Evolutionary conservation across 2,329 filamentous ascomycete genomes (phyloP).

Genomic region (Fusarium aywerte): DNA sequence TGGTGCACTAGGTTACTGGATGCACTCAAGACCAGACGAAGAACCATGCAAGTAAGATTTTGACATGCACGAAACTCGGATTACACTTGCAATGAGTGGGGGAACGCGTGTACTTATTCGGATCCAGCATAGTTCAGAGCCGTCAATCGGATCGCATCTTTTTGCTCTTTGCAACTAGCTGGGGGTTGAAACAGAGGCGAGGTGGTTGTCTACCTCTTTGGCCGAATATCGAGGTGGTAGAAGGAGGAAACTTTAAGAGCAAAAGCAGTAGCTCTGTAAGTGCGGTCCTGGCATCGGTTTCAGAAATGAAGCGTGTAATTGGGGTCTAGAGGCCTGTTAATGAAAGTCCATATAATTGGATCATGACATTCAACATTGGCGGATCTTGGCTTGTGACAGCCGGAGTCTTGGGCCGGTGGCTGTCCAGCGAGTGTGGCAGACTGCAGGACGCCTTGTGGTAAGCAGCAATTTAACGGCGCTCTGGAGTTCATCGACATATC

Average conservation of each 20-base stretch:
- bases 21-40: constrained; percentile 38
- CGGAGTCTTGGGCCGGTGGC: constrained; percentile 23
- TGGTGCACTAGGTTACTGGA: constrained; percentile 27
- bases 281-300: constrained; percentile 31
- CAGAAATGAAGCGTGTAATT: constrained; percentile 23
- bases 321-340: constrained; percentile 26
- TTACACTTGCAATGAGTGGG: constrained; percentile 17
- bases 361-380: constrained; percentile 29
- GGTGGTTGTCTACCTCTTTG: constrained; percentile 24
- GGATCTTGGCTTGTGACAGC: constrained; percentile 30
- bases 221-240: constrained; percentile 26
- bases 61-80: constrained; percentile 25
- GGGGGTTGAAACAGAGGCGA: constrained; percentile 35
- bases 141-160: constrained; percentile 13
- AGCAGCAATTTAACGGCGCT: constrained; percentile 28
- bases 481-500: constrained; percentile 21
- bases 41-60: constrained; percentile 32
- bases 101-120: constrained; percentile 21
- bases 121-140: constrained; percentile 9
- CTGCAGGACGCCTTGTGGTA: constrained; percentile 27
- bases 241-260: constrained; percentile 20
- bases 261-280: constrained; percentile 10
- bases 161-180: constrained; percentile 4
- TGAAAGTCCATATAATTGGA: constrained; percentile 25
- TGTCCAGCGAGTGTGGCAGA: constrained; percentile 30